Base-by-base conservation (phyloP, 176 grass and related monocot species). In the Musa itinerans region DNA sequence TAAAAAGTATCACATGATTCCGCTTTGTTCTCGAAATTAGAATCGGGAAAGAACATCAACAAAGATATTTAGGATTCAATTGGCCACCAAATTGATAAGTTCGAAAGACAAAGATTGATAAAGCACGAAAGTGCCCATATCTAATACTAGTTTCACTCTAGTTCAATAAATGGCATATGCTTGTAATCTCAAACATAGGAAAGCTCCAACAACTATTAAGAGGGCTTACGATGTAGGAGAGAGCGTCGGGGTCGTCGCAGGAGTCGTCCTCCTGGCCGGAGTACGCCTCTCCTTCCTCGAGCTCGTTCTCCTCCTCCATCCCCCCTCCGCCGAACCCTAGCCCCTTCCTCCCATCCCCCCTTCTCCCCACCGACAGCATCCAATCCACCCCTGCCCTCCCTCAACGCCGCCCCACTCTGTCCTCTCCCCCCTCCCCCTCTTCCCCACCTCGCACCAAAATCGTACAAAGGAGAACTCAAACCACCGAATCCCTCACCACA, bases 211-310 rank as follows among this genome's bases (percentile, higher is more conserved):
- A 4, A 26, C 14, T 19, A 23, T 6, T 54, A 0, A 11, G 11
- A n/a, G 20, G 68, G 78, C 95, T 94, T 85, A 99, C 95, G 80
- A 99, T 94, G 86, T 99, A 99, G 76, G 91, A 91, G 76, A 91
- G 89, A 24, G 86, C 65, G 82, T 99, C 91, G 9, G 95, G 95
- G 61, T 99, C 91, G 81, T 89, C 72, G 80, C 79, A 85, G 72
- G 84, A 72, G 79, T 89, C 82, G 51, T 91, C 88, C 69, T 80
- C 85, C 80, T 49, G 51, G 48, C 75, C 75, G 21, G 52, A 76
- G 27, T 25, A 71, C 55, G 79, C 82, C 74, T 86, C 81, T 59
- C 61, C 72, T 8, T 82, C 81, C 75, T 90, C 79, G 69, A 87
- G 85, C 79, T 90, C 82, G 63, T 85, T 75, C 76, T 91, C 85